Conservation (phyloP, 1,284 basidiomycete genomes). For the Melampsora abietis-canadensis region DNA sequence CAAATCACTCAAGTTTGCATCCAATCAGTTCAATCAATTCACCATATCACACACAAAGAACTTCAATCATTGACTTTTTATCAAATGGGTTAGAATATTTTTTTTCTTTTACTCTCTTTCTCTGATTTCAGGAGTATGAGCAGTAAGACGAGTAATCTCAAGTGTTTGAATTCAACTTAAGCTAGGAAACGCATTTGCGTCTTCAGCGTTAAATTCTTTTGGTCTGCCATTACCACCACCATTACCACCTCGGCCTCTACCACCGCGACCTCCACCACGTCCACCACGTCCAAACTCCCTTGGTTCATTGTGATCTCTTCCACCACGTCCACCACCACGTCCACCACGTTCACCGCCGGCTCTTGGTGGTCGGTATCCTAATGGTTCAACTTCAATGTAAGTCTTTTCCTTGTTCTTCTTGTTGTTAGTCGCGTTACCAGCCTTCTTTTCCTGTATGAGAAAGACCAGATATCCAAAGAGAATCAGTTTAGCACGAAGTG, state of each 20-base stretch:
- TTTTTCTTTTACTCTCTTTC: no score
- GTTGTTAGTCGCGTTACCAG: background rate
- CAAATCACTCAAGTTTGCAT: no score
- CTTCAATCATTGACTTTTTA: no score
- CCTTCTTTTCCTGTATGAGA: slow-evolving; percentile 30
- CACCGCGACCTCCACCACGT: slow-evolving; percentile 10
- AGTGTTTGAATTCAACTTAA: background rate
- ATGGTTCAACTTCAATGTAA: slow-evolving; percentile 38
- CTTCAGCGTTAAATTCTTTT: slow-evolving; percentile 35
- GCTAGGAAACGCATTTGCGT: slow-evolving; percentile 40
- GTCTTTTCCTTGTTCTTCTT: slow-evolving; percentile 42
- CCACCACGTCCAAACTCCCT: slow-evolving; percentile 29
- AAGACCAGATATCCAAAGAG: background rate
- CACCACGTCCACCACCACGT: slow-evolving; percentile 26
- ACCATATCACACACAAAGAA: no score
- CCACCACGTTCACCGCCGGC: slow-evolving; percentile 34
- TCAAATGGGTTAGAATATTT: no score
- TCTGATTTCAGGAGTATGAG: no score
- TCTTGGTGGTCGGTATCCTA: slow-evolving; percentile 39
- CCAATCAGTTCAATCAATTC: no score
- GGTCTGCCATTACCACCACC: slow-evolving; percentile 9
- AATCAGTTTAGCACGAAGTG: background rate
- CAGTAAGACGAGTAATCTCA: no score
- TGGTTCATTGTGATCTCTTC: slow-evolving; percentile 11
- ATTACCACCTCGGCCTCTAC: slow-evolving; percentile 26